Evolutionary conservation across 2,329 filamentous ascomycete species (phyloP), one percentile per base, ranked within the genome.

Genomic region (Monosporascus sp.): DNA sequence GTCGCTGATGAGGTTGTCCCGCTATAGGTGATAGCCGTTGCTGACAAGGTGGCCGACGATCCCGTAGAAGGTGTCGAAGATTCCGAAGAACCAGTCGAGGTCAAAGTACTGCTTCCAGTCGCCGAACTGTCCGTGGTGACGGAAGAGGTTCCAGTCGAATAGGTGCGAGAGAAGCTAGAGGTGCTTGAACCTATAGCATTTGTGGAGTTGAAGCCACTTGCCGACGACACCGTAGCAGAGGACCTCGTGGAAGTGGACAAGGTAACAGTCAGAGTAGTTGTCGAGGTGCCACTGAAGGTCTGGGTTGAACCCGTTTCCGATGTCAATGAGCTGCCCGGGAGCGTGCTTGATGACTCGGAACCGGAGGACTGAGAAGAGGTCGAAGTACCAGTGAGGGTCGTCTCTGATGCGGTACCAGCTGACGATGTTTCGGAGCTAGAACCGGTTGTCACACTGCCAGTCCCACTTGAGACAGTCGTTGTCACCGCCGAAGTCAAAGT

Each of bases 111-210:
- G 41, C 41, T 46, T n/a, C n/a, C 42, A 46, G 24, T 27, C 15
- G 22, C 5, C 15, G 42, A 46, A 42, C 39, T 42, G 18, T 20
- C 39, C 22, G 39, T 42, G n/a, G 39, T 5, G 20, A 7, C 42
- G 14, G 42, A 17, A 20, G 42, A 46, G 14, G 42, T 15, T 7
- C 42, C 42, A 24, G 42, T 51, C 27, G 56, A 46, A 46, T 59
- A 54, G 9, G 52, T 53, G n/a, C 57, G 39, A 49, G 53, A 53
- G 56, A 54, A 58, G 18, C 56, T 59, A 53, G 56, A 58, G 39
- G 53, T 49, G 39, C 51, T 46, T 14, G 50, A 51, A n/a, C 22
- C 20, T 14, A 24, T 27, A 31, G 42, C 14, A 46, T 17, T 24
- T 6, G 56, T 59, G 20, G 54, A 54, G 52, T 57, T 60, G 14